phyloP scores from a whole-genome alignment of 2,329 filamentous ascomycete species.

The Clonostachys solani region DNA sequence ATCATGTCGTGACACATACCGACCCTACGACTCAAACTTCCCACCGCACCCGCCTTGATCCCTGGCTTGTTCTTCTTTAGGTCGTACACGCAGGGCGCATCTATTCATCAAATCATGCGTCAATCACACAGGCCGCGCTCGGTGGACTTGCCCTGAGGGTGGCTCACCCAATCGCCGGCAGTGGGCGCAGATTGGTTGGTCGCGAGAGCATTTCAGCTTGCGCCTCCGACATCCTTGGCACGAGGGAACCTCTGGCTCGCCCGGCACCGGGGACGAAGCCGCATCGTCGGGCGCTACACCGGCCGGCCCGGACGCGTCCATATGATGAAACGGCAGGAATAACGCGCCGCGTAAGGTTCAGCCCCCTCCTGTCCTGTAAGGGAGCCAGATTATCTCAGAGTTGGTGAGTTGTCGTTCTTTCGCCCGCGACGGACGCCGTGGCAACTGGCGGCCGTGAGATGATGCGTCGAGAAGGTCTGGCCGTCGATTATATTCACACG shows the following conservation, averaged over 20 bases:
- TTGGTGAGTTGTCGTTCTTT: no score
- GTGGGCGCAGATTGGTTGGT: conserved; percentile 22
- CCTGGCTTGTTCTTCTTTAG: conserved; percentile 15
- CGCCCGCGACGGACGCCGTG: conserved; percentile 1
- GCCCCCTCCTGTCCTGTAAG: no score
- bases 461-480: conserved; percentile 5
- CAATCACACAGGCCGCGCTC: no score
- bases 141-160: no score
- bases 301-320: not conserved
- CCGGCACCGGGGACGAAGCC: not conserved
- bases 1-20: conserved; percentile 5
- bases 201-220: conserved; percentile 26
- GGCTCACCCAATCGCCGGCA: conserved; percentile 18
- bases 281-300: not conserved
- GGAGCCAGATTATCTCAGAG: no score
- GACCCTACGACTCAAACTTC: conserved; percentile 11
- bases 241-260: conserved; percentile 13
- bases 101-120: conserved; percentile 1
- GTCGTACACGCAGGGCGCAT: conserved; percentile 14
- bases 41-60: conserved; percentile 13
- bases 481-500: not conserved
- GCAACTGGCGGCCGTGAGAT: conserved; percentile 9
- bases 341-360: no score
- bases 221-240: conserved; percentile 24
- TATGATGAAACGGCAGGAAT: not conserved